Percentiles rank a stretch among this genome's conserved stretches.
phyloP scores from a whole-genome alignment of 129 eudicot species.

The Arctium minus region DNA sequence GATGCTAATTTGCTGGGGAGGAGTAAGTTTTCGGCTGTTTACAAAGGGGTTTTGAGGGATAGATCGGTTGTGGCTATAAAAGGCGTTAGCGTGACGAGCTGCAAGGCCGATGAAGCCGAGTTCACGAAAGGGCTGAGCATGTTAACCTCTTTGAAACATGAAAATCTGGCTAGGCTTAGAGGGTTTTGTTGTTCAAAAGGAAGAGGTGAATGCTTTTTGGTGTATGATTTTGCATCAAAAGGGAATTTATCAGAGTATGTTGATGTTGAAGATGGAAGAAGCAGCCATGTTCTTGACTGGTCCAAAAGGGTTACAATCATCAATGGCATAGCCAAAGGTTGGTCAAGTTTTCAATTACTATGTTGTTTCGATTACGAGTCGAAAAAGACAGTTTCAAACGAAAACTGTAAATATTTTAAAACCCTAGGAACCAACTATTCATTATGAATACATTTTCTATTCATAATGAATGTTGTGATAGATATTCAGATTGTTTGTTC shows the following conservation, averaged over 20 bases:
- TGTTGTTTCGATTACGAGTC: background rate
- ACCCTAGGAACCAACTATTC: background rate
- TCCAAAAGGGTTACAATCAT: slow-evolving; percentile 65
- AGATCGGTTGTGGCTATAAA: slow-evolving; percentile 72
- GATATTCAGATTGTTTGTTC: no score
- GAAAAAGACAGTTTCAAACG: no score
- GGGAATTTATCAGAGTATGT: slow-evolving; percentile 62
- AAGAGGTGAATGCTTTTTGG: slow-evolving; percentile 77
- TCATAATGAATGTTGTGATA: background rate
- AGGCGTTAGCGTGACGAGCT: slow-evolving; percentile 59
- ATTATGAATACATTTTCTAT: no score
- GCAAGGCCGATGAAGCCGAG: slow-evolving; percentile 83
- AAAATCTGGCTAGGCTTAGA: slow-evolving; percentile 55
- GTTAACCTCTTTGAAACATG: slow-evolving; percentile 68
- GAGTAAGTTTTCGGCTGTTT: slow-evolving; percentile 75
- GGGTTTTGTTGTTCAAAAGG: slow-evolving; percentile 85
- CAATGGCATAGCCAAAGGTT: slow-evolving; percentile 84
- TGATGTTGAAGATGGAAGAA: slow-evolving; percentile 43
- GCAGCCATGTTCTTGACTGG: slow-evolving; percentile 62
- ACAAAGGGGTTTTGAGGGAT: slow-evolving; percentile 68
- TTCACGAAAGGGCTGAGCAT: slow-evolving; percentile 68
- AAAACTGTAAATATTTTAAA: background rate
- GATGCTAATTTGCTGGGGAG: slow-evolving; percentile 70
- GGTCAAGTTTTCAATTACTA: slow-evolving; percentile 3
- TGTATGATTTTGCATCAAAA: slow-evolving; percentile 72